phyloP scores from a whole-genome alignment of 176 grass and related monocot genomes.

The Phoenix roebelenii region DNA sequence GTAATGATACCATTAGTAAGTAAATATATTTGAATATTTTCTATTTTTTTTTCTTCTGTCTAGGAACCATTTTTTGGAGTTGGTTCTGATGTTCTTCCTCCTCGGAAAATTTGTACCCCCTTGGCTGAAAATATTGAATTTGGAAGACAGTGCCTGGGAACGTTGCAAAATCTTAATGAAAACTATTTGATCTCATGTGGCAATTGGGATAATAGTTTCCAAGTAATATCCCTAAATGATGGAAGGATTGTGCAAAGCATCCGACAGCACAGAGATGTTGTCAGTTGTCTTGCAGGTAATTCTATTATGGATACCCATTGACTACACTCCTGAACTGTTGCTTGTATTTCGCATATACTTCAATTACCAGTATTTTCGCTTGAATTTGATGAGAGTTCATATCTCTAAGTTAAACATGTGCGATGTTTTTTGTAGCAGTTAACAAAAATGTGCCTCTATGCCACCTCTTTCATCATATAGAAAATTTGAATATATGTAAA shows the following conservation, averaged over 20 bases:
- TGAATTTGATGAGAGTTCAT: no score
- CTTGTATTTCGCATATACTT: no score
- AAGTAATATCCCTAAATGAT: slow-evolving; percentile 84
- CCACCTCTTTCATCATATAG: no score
- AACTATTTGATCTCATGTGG: slow-evolving; percentile 91
- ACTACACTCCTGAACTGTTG: background rate
- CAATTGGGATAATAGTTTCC: slow-evolving; percentile 99
- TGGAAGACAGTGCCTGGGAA: slow-evolving; percentile 68
- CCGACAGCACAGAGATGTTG: slow-evolving; percentile 94
- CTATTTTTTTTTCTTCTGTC: slow-evolving; percentile 20
- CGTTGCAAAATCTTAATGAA: slow-evolving; percentile 71
- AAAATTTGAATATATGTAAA: no score
- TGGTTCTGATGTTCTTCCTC: slow-evolving; percentile 81
- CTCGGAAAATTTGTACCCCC: slow-evolving; percentile 68
- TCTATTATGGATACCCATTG: background rate
- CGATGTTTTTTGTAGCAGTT: no score
- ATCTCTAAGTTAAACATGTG: no score
- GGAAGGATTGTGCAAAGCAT: slow-evolving; percentile 94
- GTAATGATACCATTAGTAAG: no score
- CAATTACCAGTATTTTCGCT: no score
- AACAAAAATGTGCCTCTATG: no score
- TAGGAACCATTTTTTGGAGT: slow-evolving; percentile 97
- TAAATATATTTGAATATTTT: background rate
- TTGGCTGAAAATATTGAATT: slow-evolving; percentile 89
- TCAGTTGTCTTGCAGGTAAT: slow-evolving; percentile 88